Percentiles rank a stretch among this genome's conserved stretches.
Evolutionary conservation across 176 grass and related monocot genomes (phyloP).

Genomic region (Avena atlantica): DNA sequence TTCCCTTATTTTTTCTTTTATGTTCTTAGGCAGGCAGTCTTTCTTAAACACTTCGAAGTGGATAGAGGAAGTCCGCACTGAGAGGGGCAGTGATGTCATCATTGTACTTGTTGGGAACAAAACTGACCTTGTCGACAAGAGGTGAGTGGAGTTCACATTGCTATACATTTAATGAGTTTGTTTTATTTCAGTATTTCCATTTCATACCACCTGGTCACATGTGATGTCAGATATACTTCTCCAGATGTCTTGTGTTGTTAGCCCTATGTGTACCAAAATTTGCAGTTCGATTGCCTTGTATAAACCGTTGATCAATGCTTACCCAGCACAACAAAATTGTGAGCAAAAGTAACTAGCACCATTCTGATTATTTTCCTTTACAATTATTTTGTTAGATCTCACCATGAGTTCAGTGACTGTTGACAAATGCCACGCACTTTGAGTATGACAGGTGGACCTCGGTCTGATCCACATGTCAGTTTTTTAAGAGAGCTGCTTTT

Average conservation of each 20-base stretch:
- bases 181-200: constrained; percentile 32
- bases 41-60: constrained; percentile 99
- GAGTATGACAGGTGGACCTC: background rate
- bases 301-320: background rate
- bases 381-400: background rate
- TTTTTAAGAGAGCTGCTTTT: background rate
- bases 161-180: background rate
- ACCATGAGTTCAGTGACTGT: background rate
- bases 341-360: background rate
- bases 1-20: constrained; percentile 28
- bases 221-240: constrained; percentile 2
- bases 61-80: constrained; percentile 98
- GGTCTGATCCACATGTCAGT: background rate
- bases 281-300: background rate
- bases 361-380: constrained; percentile 12
- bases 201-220: background rate
- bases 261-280: background rate
- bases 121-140: constrained; percentile 99
- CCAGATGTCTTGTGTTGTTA: constrained; percentile 4
- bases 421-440: background rate
- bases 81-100: constrained; percentile 97
- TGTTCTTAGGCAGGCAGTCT: constrained; percentile 78
- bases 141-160: constrained; percentile 53
- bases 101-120: constrained; percentile 99
- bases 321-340: background rate